Base-by-base conservation (phyloP, 164 flowering plant genomes). In the Liriodendron chinense region DNA sequence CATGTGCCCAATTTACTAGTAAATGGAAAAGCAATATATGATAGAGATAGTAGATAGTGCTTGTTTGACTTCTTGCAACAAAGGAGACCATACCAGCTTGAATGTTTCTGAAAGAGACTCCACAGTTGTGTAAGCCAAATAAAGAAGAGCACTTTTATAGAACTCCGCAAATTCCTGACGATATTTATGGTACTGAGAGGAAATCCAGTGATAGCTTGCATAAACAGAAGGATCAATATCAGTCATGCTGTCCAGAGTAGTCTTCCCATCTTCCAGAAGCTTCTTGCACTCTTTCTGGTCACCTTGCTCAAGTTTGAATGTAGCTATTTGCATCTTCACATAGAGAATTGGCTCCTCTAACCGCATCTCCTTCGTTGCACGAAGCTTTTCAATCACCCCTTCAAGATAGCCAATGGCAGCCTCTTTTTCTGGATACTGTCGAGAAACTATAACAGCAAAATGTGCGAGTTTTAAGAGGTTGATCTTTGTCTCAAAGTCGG, bases 381-480 rank as follows among this genome's bases (percentile, higher is more conserved):
- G 85, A 61, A 96, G 93, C 75, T 96, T 96, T 78, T 92, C 97
- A 82, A 90, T 88, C 68, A 94, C 87, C 25, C 92, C 91, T 75
- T 94, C 91, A 79, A 96, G 97, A 83, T 88, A 96, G 72, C 78
- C 79, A 74, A 96, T 84, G 20, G 97, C 95, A 82, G 94, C 97
- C 76, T 90, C 96, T 78, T 87, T 92, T 79, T 89, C 93, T 16
- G 94, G 57, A 87, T 91, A 92, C 79, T 89, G 94, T 43, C 97
- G 86, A 73, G 99, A 94, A 69, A 96, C 98, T 77, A 89, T 89
- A 53, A 89, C 98, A 72, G 97, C 91, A 79, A 96, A 94, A 77
- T 96, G 98, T 49, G 97, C 97, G 83, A 96, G 97, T 89, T 96
- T 96, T 75, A 96, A 93, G 75, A 90, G 99, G 80, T 96, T 94